Evolutionary conservation across 768 basidiomycete species (phyloP).

Genomic region (Gautieria morchelliformis): DNA sequence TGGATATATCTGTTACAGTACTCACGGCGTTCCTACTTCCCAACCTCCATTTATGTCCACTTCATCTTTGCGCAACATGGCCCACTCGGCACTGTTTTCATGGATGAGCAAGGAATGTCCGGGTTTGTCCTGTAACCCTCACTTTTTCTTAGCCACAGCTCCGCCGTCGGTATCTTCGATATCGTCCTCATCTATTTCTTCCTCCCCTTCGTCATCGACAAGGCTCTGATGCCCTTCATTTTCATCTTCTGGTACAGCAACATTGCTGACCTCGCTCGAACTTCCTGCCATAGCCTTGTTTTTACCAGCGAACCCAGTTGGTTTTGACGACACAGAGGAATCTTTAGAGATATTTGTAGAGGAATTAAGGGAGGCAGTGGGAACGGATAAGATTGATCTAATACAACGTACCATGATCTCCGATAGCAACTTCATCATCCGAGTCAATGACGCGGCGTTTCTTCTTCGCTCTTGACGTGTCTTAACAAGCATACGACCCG

Average conservation of each 20-base stretch:
- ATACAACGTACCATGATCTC: neutral
- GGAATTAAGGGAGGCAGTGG: neutral
- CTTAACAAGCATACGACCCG: neutral
- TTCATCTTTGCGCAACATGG: conserved; percentile 46
- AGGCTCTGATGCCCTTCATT: conserved; percentile 24
- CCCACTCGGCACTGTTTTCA: conserved; percentile 52
- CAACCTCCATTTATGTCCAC: conserved; percentile 77
- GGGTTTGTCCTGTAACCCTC: conserved; percentile 10
- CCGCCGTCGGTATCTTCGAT: conserved; percentile 25
- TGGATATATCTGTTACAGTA: conserved; percentile 10
- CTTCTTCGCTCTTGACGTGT: conserved; percentile 16
- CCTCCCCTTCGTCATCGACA: conserved; percentile 22
- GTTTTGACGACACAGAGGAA: no score
- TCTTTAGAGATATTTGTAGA: conserved; percentile 2
- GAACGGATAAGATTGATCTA: conserved; percentile 5
- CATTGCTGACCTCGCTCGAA: conserved; percentile 7
- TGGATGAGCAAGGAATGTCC: neutral
- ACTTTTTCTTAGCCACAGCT: conserved; percentile 56
- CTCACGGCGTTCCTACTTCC: conserved; percentile 79
- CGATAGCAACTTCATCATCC: conserved; percentile 22
- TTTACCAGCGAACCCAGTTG: conserved; percentile 10
- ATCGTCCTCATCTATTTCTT: conserved; percentile 32
- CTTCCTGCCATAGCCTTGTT: conserved; percentile 15
- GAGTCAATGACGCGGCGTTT: conserved; percentile 31
- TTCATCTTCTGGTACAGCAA: conserved; percentile 25